Percentiles rank a stretch among this genome's conserved stretches.
Conservation (phyloP, 345 rosid genomes). For the Boechera stricta region DNA sequence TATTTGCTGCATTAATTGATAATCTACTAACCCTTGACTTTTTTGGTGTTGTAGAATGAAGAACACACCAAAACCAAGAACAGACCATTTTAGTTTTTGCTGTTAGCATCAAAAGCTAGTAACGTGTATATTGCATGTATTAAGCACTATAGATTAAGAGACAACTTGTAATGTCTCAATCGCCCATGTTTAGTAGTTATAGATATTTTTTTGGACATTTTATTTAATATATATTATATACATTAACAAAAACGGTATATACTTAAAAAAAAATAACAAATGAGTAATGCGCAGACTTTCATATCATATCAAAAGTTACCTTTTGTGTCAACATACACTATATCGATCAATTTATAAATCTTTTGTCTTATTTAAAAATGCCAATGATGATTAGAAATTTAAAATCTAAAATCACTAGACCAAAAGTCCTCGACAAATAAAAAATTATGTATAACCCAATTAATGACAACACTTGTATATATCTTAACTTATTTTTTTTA, state of each 20-base stretch:
- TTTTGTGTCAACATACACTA: constrained; percentile 24
- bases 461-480: not conserved
- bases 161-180: constrained; percentile 29
- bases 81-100: constrained; percentile 28
- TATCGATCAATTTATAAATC: not conserved
- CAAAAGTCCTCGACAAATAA: not conserved
- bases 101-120: constrained; percentile 29
- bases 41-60: constrained; percentile 23
- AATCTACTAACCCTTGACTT: constrained; percentile 41
- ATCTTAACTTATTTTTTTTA: not conserved
- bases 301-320: constrained; percentile 7
- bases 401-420: constrained; percentile 13
- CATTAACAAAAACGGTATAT: not conserved
- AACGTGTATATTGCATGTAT: constrained; percentile 26
- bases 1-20: constrained; percentile 33
- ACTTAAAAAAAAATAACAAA: not conserved
- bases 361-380: not conserved
- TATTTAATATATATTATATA: not conserved
- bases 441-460: not conserved
- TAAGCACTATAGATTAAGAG: constrained; percentile 28
- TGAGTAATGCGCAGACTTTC: constrained; percentile 1
- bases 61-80: constrained; percentile 39
- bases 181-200: constrained; percentile 35
- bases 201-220: constrained; percentile 11
- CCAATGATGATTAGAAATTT: not conserved